Evolutionary conservation across 2,329 filamentous ascomycete genomes (phyloP).

Genomic region (Sclerotiophoma versabilis): DNA sequence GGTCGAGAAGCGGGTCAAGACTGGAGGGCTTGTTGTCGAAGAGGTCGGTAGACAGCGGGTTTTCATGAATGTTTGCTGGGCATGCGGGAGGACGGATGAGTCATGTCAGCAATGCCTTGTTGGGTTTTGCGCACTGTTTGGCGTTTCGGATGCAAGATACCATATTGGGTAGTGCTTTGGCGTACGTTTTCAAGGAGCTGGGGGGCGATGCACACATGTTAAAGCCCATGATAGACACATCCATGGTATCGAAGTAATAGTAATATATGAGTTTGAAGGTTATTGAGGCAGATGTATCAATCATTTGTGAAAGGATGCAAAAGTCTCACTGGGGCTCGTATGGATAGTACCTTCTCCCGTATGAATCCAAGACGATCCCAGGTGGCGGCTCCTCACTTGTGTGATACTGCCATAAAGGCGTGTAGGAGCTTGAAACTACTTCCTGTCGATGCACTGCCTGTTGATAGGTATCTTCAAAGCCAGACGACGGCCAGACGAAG

Average conservation of each 20-base stretch:
- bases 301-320: neutral
- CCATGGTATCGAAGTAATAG: neutral
- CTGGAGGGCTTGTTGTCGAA: constrained; percentile 6
- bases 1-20: constrained; percentile 6
- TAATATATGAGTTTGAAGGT: neutral
- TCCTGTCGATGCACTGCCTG: neutral
- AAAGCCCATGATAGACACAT: neutral
- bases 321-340: neutral
- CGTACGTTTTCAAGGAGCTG: neutral
- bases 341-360: neutral
- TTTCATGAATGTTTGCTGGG: neutral
- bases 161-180: neutral
- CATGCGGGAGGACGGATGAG: neutral
- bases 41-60: constrained; percentile 7
- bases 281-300: neutral
- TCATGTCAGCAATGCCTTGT: neutral
- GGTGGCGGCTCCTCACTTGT: neutral
- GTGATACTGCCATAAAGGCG: neutral
- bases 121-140: neutral
- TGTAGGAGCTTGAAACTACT: neutral
- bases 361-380: neutral
- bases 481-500: neutral
- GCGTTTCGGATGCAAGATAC: constrained; percentile 15
- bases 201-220: neutral
- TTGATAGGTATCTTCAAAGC: neutral